These are phyloP conservation scores for Hericium coralloides DNA, from an alignment of 768 basidiomycete species.

Conservation along the genomic window DNA sequence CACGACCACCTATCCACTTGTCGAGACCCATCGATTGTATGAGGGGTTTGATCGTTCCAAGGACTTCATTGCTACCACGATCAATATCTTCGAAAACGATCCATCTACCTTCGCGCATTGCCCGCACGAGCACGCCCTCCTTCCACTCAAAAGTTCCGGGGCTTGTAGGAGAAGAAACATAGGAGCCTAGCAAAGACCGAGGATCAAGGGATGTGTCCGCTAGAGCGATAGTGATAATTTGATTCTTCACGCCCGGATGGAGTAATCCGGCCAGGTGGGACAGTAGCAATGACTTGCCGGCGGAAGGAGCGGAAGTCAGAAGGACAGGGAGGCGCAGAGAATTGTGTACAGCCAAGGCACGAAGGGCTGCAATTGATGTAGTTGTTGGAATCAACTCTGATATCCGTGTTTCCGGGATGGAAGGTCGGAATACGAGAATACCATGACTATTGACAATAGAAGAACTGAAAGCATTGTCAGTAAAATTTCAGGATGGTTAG, in stretches of 20 bases:
- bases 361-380: constrained; percentile 50
- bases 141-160: constrained; percentile 95
- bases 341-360: constrained; percentile 50
- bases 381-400: constrained; percentile 53
- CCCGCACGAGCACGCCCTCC: constrained; percentile 85
- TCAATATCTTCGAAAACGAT: constrained; percentile 91
- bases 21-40: constrained; percentile 61
- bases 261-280: constrained; percentile 65
- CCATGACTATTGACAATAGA: constrained; percentile 56
- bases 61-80: constrained; percentile 79
- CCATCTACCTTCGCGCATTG: constrained; percentile 88
- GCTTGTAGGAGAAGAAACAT: constrained; percentile 74
- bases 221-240: constrained; percentile 80
- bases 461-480: constrained; percentile 32
- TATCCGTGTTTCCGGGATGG: constrained; percentile 14
- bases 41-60: constrained; percentile 80
- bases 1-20: constrained; percentile 70
- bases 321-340: constrained; percentile 71
- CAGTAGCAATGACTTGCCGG: constrained; percentile 80
- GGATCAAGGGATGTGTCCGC: constrained; percentile 95
- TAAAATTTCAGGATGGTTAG: constrained; percentile 1
- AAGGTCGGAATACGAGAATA: constrained; percentile 48
- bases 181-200: constrained; percentile 86
- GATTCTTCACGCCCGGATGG: constrained; percentile 49
- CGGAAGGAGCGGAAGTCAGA: constrained; percentile 76